Evolutionary conservation across 352 stramenopile species (phyloP), one percentile per base, ranked within the genome.

Genomic region (Globisporangium radiosum): DNA sequence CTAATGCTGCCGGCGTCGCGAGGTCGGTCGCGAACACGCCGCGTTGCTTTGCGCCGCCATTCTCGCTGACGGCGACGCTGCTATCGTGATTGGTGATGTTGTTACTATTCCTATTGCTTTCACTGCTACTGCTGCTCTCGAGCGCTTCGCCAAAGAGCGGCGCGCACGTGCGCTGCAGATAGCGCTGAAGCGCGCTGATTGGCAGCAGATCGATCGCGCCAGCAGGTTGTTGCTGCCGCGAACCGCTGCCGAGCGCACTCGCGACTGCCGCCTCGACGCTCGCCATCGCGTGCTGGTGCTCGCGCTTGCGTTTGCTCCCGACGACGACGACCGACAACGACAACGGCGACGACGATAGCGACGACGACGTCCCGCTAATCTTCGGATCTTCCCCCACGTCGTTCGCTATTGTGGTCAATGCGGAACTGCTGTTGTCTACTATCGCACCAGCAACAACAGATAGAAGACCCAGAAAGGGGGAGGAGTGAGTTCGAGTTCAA

Each of bases 141-240:
- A 55, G 66, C n/a, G 67, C 70, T 43, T 87, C 76, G 37, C 79
- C 75, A 54, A 93, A 82, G 53, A 93, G 69, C 56, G 84, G 75
- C 57, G 80, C 69, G 54, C 81, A 90, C 17, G 81, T 80, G 48
- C 73, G 62, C 68, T 90, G 64, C 39, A 93, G 71, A 55, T 89
- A 85, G 56, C 68, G 70, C 57, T 65, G 71, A 56, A 93, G 80
- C 52, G 71, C 68, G 42, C 63, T 62, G 25, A 81, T 66, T 25
- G 69, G 52, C 45, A 87, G 65, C 54, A 77, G 56, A 59, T 85
- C 76, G 47, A 67, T 65, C 43, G 57, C 64, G 38, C 55, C 55
- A 53, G 60, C 25, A 33, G 25, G 25, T 33, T 33, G 54, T 60
- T 36, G 59, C 60, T 64, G 63, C 59, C 48, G 66, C 55, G 14